phyloP scores from a whole-genome alignment of 2,329 filamentous ascomycete species.

The Rutstroemia sydowiana region DNA sequence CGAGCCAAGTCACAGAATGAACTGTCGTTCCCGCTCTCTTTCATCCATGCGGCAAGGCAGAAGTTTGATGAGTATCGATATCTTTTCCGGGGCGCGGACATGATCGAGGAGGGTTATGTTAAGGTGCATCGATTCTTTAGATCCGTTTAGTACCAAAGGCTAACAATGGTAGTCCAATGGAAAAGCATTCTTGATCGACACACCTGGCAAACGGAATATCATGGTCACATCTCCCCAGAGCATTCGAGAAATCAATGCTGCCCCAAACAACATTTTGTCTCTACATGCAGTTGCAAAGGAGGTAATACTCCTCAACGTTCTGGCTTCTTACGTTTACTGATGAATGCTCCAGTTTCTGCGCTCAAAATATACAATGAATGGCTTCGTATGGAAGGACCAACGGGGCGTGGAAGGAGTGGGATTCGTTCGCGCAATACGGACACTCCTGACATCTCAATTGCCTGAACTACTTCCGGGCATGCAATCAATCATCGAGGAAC shows the following conservation, averaged over 20 bases:
- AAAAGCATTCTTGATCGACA: neutral
- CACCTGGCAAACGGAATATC: neutral
- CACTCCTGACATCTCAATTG: conserved; percentile 9
- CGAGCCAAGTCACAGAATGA: too few species aligned
- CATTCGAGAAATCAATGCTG: conserved; percentile 10
- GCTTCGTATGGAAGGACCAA: conserved; percentile 11
- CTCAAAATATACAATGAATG: conserved; percentile 13
- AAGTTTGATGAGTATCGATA: too few species aligned
- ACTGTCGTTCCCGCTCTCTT: too few species aligned
- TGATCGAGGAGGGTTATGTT: neutral
- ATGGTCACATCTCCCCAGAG: conserved; percentile 1
- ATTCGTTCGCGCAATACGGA: conserved; percentile 9
- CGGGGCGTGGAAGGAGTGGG: conserved; percentile 10
- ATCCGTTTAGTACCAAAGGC: neutral
- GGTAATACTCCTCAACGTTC: neutral
- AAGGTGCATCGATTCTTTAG: neutral
- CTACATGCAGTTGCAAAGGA: conserved; percentile 12
- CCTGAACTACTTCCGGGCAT: conserved; percentile 11
- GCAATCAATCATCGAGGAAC: neutral
- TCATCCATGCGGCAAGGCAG: too few species aligned
- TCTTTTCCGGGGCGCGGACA: neutral
- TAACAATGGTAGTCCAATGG: neutral
- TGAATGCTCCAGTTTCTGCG: conserved; percentile 9
- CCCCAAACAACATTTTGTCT: conserved; percentile 9
- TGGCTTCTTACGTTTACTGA: neutral